These are phyloP conservation scores for Aureobasidium namibiae DNA, from an alignment of 2,329 filamentous ascomycete species.

Conservation along the genomic window DNA sequence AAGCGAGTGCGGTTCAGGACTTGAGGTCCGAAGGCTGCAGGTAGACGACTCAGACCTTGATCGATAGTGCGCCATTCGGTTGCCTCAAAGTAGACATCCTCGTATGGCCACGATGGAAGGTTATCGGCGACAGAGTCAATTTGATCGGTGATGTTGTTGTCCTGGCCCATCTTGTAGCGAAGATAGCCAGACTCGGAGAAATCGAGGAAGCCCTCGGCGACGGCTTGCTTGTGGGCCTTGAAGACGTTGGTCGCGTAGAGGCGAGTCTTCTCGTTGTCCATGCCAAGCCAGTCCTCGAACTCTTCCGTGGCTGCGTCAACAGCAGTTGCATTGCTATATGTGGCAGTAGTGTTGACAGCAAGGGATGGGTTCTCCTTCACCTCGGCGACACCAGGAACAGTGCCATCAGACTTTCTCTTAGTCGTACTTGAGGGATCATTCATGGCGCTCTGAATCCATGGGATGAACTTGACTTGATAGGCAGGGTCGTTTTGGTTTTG, in stretches of 20 bases:
- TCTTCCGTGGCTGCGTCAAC: conserved; percentile 32
- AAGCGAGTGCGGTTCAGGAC: conserved; percentile 51
- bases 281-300: conserved; percentile 30
- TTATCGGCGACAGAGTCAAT: conserved; percentile 36
- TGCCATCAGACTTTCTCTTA: conserved; percentile 43
- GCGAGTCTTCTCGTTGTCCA: conserved; percentile 23
- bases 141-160: conserved; percentile 48
- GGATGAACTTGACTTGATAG: conserved; percentile 52
- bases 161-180: conserved; percentile 48
- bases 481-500: conserved; percentile 46
- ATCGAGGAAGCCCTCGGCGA: conserved; percentile 49
- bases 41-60: conserved; percentile 50
- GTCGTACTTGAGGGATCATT: conserved; percentile 47
- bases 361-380: conserved; percentile 37
- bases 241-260: conserved; percentile 39
- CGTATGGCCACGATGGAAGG: conserved; percentile 47
- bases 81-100: conserved; percentile 52
- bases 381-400: conserved; percentile 46
- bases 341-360: conserved; percentile 19
- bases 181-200: conserved; percentile 60
- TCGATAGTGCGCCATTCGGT: conserved; percentile 59
- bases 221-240: conserved; percentile 45
- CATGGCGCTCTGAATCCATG: conserved; percentile 49
- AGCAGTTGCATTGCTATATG: conserved; percentile 28
- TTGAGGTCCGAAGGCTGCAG: conserved; percentile 53